Evolutionary conservation across 495 filamentous ascomycete species (phyloP).

Genomic region (Pyrenula massariospora): DNA sequence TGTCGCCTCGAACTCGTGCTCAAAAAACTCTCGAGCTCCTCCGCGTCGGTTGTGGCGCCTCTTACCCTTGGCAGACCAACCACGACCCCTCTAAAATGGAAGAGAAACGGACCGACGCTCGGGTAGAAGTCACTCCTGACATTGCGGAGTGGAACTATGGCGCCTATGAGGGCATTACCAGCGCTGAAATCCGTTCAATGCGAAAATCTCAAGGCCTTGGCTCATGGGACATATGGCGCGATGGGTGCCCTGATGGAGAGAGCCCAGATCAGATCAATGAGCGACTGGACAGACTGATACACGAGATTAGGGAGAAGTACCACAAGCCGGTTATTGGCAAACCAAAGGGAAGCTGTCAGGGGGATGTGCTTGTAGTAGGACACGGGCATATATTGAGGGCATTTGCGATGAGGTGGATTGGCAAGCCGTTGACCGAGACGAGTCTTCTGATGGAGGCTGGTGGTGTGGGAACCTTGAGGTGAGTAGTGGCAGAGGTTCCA

Average conservation of each 20-base stretch:
- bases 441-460: slow-evolving; percentile 57
- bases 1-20: slow-evolving; percentile 78
- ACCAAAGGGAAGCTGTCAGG: slow-evolving; percentile 30
- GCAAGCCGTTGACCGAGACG: slow-evolving; percentile 47
- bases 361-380: slow-evolving; percentile 57
- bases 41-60: slow-evolving; percentile 39
- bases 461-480: slow-evolving; percentile 73
- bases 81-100: slow-evolving; percentile 23
- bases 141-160: slow-evolving; percentile 96
- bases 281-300: slow-evolving; percentile 64
- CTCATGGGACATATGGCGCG: slow-evolving; percentile 73
- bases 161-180: slow-evolving; percentile 84
- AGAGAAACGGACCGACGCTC: slow-evolving; percentile 35
- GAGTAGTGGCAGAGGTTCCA: slow-evolving; percentile 14
- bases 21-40: slow-evolving; percentile 82
- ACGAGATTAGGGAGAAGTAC: slow-evolving; percentile 53
- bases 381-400: slow-evolving; percentile 85
- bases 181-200: slow-evolving; percentile 49
- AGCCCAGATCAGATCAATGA: slow-evolving; percentile 52
- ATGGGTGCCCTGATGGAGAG: slow-evolving; percentile 65
- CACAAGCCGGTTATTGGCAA: slow-evolving; percentile 26
- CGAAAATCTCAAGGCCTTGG: slow-evolving; percentile 27
- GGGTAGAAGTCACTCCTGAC: slow-evolving; percentile 59
- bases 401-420: slow-evolving; percentile 82
- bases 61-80: slow-evolving; percentile 39